These are phyloP conservation scores for Dendrobium officinale DNA, from an alignment of 106 monocot species.

Conservation along the genomic window DNA sequence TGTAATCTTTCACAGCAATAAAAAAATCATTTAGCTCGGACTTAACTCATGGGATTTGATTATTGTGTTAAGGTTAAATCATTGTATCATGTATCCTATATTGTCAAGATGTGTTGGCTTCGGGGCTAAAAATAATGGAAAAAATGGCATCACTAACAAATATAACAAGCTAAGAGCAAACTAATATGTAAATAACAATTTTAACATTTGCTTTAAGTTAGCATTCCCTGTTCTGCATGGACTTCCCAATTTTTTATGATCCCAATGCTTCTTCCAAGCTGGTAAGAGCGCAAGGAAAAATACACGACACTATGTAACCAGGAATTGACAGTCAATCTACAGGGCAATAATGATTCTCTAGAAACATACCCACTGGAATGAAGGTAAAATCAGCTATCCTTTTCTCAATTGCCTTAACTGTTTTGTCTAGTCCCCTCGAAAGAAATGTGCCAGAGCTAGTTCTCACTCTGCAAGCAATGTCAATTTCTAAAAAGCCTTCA, in stretches of 20 bases:
- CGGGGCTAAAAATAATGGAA: too few relatives aligned
- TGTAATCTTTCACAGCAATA: too few relatives aligned
- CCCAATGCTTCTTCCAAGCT: not conserved
- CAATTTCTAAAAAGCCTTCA: constrained; percentile 3
- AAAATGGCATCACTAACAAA: not conserved
- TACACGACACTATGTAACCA: not conserved
- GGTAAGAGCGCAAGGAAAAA: not conserved
- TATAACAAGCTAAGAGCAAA: not conserved
- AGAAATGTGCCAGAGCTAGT: constrained; percentile 72
- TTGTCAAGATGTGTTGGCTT: too few relatives aligned
- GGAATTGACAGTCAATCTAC: not conserved
- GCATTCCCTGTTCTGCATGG: not conserved
- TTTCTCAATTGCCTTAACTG: constrained; percentile 55
- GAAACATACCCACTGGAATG: constrained; percentile 57
- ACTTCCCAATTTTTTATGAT: not conserved
- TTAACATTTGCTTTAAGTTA: not conserved
- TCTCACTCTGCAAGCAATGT: constrained; percentile 34
- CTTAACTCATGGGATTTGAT: not conserved
- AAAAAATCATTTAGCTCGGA: not conserved
- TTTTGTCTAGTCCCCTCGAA: constrained; percentile 52
- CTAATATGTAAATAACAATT: not conserved
- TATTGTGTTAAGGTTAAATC: not conserved
- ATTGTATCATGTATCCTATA: not conserved
- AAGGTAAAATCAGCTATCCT: constrained; percentile 63
- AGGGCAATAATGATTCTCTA: not conserved